Evolutionary conservation across 371 early-diverging fungal genomes (phyloP), one percentile per base, ranked within the genome.

Genomic region (Amoeboaphelidium occidentale): DNA sequence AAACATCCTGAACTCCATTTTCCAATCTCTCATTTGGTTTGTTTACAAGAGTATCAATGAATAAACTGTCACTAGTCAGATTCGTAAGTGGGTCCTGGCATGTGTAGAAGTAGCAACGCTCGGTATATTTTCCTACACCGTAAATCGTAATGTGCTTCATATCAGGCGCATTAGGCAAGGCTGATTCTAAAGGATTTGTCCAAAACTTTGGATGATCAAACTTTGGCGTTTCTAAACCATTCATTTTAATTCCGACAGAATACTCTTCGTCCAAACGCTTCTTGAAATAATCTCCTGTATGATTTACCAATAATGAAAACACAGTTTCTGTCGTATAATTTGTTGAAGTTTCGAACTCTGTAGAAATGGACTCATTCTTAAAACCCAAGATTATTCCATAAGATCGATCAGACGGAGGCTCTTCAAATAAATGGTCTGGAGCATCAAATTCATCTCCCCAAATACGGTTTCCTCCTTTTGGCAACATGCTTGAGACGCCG

Each of bases 181-280:
- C 69, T 20, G 78, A 72, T 51, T 83, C 72, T 12, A 93, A 56
- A 22, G 91, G 86, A 58, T 92, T 93, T 6, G 77, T 63, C 89
- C 90, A 93, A 24, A 69, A 73, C 2, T 66, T 66, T 20, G 68
- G 71, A 50, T 78, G 69, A 42, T 66, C 53, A 2, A 59, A 58
- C 48, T 67, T 66, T 1, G 27, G 43, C 14, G 57, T 0, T 56
- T 39, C 6, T 54, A 32, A 32, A 32, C 17, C 17, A 32, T 17
- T 32, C 10, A 32, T 6, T 32, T 6, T 17, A 32, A 32, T 32
- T 32, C 39, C 39, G 10, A 10, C 10, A 32, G 39, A 32, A 17
- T 32, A 32, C 6, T 32, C 39, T 6, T 6, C 39, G 17, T 6
- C 6, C 39, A 32, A 10, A 10, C 39, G 6, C 6, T 32, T 32